Conservation (phyloP, 352 stramenopile species). For the Globisporangium spiculum region DNA sequence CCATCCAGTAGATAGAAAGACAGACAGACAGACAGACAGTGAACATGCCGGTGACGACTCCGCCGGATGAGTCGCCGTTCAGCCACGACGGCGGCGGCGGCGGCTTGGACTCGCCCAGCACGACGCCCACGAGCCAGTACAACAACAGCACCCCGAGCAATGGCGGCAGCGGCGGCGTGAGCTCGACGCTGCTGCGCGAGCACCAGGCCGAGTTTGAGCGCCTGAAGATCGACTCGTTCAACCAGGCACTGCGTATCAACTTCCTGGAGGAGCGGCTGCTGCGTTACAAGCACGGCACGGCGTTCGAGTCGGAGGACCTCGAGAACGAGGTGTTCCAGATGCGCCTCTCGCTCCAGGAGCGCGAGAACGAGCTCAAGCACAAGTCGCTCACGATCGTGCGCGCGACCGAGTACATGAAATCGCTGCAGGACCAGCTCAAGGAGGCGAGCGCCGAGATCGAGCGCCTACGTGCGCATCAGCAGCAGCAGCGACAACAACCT, state of each 20-base stretch:
- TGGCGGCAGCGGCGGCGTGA: neutral
- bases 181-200: constrained; percentile 18
- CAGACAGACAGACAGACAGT: neutral
- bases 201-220: constrained; percentile 33
- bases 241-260: constrained; percentile 33
- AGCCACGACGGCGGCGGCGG: neutral
- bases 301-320: constrained; percentile 56
- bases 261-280: constrained; percentile 58
- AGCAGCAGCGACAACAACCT: constrained; percentile 29
- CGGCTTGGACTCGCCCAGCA: constrained; percentile 5
- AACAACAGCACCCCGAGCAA: neutral
- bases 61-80: constrained; percentile 7
- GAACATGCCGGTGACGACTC: neutral
- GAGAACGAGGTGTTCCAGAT: constrained; percentile 61
- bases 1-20: neutral
- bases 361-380: constrained; percentile 58
- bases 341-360: constrained; percentile 55
- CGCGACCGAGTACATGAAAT: constrained; percentile 54
- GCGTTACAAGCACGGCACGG: constrained; percentile 55
- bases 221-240: constrained; percentile 63
- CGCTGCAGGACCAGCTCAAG: constrained; percentile 42
- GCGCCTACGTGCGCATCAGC: constrained; percentile 14
- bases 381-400: constrained; percentile 56
- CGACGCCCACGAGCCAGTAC: constrained; percentile 7
- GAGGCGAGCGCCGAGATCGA: constrained; percentile 28